Conservation (phyloP, 139 green algal genomes). For the Bryopsis sp. region DNA sequence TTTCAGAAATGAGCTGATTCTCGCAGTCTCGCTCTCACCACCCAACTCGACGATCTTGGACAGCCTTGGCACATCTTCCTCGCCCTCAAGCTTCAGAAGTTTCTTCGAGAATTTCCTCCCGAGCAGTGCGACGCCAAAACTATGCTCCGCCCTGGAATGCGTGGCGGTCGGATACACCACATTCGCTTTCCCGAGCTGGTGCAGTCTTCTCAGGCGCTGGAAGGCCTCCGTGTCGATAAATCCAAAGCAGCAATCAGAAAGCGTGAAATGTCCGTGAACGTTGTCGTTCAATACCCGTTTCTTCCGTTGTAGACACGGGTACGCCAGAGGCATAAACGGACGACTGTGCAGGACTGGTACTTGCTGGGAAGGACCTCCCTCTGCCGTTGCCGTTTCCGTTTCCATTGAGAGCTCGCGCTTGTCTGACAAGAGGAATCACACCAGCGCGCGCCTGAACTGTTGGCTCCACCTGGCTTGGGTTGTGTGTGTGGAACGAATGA, state of each 20-base stretch:
- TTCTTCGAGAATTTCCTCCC: constrained; percentile 25
- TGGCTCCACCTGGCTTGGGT: too few relatives aligned
- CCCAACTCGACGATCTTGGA: background rate
- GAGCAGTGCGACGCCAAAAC: constrained; percentile 62
- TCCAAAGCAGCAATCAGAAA: constrained; percentile 31
- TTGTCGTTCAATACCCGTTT: constrained; percentile 69
- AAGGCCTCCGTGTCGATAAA: constrained; percentile 80
- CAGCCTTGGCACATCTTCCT: constrained; percentile 9
- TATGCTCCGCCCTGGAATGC: constrained; percentile 85
- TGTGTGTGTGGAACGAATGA: too few relatives aligned
- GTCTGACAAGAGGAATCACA: too few relatives aligned
- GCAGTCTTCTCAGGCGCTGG: constrained; percentile 71
- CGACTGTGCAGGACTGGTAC: too few relatives aligned
- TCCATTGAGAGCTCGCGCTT: too few relatives aligned
- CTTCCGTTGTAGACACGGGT: too few relatives aligned
- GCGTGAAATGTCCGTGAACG: constrained; percentile 42
- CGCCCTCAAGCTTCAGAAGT: background rate
- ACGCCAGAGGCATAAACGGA: too few relatives aligned
- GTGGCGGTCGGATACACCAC: constrained; percentile 64
- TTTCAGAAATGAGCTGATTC: too few relatives aligned
- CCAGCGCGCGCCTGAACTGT: too few relatives aligned
- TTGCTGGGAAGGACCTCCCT: too few relatives aligned
- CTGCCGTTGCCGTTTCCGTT: too few relatives aligned
- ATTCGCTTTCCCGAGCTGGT: constrained; percentile 67
- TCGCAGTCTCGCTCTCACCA: too few relatives aligned